Evolutionary conservation across 176 grass and related monocot genomes (phyloP), one percentile per base, ranked within the genome.

Genomic region (Urochloa ruziziensis): DNA sequence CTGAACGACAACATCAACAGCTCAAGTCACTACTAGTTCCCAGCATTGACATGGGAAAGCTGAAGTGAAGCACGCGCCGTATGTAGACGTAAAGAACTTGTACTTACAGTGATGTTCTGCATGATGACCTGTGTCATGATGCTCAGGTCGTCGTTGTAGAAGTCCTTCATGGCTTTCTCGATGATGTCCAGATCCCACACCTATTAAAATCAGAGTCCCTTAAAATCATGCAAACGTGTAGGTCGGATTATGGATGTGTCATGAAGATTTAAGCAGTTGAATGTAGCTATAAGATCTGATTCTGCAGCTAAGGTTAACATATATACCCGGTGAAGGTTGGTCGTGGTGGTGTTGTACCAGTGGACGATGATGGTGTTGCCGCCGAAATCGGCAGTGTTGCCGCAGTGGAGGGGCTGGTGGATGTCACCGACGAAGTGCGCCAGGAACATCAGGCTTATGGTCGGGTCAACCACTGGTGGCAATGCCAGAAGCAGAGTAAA

Each of bases 101-200:
- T 35, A 49, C 86, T 92, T 44, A 97, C 95, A 40, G 92, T 94
- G 48, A 97, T 93, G 83, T 97, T 97, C 49, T 1, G 28, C 60
- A 89, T 70, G 78, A 97, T 97, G 70, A 78, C 84, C 17, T 92
- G 11, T 47, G 92, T 82, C 95, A 97, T 97, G 37, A 78, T 83
- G 77, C 2, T 32, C 24, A 84, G n/a, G 27, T 94, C 86, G 52
- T 91, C 62, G 72, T 79, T 18, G 80, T 94, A 97, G 63, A 93
- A 97, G 46, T 94, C 90, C 64, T 82, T 85, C 95, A 92, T 94
- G 68, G 92, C 90, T n/a, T 84, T 86, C n/a, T 91, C 84, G 34
- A 97, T 97, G 23, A 97, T 77, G 78, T 74, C 81, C 30, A 85
- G 60, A 51, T 97, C 95, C 95, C 95, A 97, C 2, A 97, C 94